Evolutionary conservation across 345 rosid species (phyloP).

Genomic region (Rhodomyrtus tomentosa): DNA sequence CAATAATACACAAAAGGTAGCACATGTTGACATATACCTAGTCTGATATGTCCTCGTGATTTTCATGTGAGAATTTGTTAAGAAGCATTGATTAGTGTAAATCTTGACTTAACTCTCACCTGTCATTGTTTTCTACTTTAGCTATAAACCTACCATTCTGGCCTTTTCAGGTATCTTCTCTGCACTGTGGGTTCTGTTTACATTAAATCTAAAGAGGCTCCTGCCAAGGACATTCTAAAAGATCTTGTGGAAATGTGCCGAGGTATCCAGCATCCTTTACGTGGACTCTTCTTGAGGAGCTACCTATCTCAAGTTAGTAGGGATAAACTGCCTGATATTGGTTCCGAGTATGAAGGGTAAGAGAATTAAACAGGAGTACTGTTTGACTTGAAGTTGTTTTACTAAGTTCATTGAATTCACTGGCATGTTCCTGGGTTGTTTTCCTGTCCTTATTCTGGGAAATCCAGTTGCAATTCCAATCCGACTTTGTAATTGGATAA

Average conservation of each 20-base stretch:
- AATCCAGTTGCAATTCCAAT: neutral
- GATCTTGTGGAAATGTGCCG: conserved; percentile 99
- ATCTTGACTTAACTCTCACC: neutral
- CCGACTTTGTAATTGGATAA: neutral
- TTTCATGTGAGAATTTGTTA: neutral
- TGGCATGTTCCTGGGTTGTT: neutral
- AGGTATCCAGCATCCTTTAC: conserved; percentile 96
- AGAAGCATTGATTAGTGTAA: neutral
- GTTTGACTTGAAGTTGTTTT: neutral
- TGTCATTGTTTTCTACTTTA: neutral
- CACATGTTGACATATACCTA: neutral
- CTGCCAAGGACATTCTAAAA: conserved; percentile 92
- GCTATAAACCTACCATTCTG: neutral
- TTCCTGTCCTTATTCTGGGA: neutral
- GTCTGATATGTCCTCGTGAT: neutral
- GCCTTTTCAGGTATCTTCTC: conserved; percentile 65
- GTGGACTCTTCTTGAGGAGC: conserved; percentile 97
- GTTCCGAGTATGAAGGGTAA: conserved; percentile 98
- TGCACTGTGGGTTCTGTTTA: conserved; percentile 98
- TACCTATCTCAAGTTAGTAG: conserved; percentile 94
- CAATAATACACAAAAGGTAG: neutral
- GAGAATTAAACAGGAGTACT: conserved; percentile 1
- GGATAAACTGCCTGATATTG: conserved; percentile 91
- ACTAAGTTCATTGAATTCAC: neutral
- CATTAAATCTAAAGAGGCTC: conserved; percentile 95